Base-by-base conservation (phyloP, 768 basidiomycete species). In the Leccinum disarticulatum region DNA sequence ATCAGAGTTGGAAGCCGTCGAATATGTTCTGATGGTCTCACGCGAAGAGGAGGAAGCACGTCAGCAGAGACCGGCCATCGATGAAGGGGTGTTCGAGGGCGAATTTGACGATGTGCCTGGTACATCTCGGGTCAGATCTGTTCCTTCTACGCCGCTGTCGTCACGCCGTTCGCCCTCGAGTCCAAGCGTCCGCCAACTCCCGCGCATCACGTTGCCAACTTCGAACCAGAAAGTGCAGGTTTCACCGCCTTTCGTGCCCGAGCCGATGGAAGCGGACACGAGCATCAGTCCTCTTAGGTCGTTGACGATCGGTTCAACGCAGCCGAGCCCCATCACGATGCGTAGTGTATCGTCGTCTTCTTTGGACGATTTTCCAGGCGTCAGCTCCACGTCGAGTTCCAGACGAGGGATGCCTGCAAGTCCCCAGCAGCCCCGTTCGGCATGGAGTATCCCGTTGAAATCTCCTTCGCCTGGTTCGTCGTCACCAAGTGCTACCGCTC, bases 1-100 rank as follows among this genome's bases (percentile, higher is more conserved):
- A 43, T 85, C 80, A 58, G 91, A 94, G 65, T 72, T 73, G 2
- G 91, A 91, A 66, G 90, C 87, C 1, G 75, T 93, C 28, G 88
- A 91, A 66, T 94, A 94, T 64, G 80, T 86, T 0, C 70, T 94
- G 50, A 93, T 93, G 90, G 80, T 93, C 63, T 93, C 90, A 62
- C 84, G 88, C 9, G 92, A 94, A 50, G 90, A 93, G 69, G 85
- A 83, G 43, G 71, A 55, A 57, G 56, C 58, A 38, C 55, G 64
- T 56, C 59, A 58, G 59, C 54, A 60, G 57, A 27, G 41, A 43
- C 25, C n/a, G 36, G 35, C 59, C 4, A n/a, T 69, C 6, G 83
- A 84, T 19, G 82, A 86, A 55, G 86, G 82, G 3, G 78, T 85
- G 3, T 87, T 86, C 60, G 81, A 82, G 57, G 80, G 74, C 19